phyloP scores from a whole-genome alignment of 495 filamentous ascomycete genomes.

The Jackrogersella minutella region DNA sequence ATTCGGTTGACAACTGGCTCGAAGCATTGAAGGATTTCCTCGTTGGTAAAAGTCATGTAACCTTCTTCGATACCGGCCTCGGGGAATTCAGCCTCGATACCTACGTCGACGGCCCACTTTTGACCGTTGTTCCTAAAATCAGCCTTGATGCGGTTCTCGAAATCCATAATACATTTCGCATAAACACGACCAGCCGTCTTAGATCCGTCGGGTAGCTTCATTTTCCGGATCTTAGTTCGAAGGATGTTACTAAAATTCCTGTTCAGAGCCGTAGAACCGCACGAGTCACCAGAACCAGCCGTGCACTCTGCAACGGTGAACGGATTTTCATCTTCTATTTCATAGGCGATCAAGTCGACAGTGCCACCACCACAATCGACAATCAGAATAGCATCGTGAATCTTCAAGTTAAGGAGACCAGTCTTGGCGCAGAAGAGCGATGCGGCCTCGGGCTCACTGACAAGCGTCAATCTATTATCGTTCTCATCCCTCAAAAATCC shows the following conservation, averaged over 20 bases:
- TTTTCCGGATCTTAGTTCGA: slow-evolving; percentile 77
- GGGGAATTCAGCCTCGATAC: slow-evolving; percentile 79
- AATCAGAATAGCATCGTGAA: slow-evolving; percentile 76
- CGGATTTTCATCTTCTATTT: slow-evolving; percentile 77
- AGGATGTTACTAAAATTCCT: slow-evolving; percentile 80
- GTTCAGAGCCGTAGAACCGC: slow-evolving; percentile 76
- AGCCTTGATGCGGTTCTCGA: slow-evolving; percentile 80
- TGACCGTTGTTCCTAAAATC: slow-evolving; percentile 83
- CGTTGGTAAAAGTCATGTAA: slow-evolving; percentile 84
- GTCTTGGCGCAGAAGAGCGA: slow-evolving; percentile 80
- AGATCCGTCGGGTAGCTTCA: slow-evolving; percentile 79
- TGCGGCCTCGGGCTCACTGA: slow-evolving; percentile 76
- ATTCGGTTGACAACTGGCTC: slow-evolving; percentile 78
- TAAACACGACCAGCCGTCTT: slow-evolving; percentile 78
- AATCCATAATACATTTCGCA: slow-evolving; percentile 83
- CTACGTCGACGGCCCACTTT: slow-evolving; percentile 80
- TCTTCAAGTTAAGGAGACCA: slow-evolving; percentile 74
- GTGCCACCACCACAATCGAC: slow-evolving; percentile 80
- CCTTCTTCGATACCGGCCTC: slow-evolving; percentile 80
- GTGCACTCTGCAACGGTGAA: slow-evolving; percentile 80
- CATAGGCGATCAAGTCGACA: slow-evolving; percentile 79
- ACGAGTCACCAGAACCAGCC: slow-evolving; percentile 77
- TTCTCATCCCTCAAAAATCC: slow-evolving; percentile 79
- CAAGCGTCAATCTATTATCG: slow-evolving; percentile 74
- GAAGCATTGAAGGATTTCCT: slow-evolving; percentile 81